Conservation (phyloP, 306 rosid species). For the Alnus rubra region DNA sequence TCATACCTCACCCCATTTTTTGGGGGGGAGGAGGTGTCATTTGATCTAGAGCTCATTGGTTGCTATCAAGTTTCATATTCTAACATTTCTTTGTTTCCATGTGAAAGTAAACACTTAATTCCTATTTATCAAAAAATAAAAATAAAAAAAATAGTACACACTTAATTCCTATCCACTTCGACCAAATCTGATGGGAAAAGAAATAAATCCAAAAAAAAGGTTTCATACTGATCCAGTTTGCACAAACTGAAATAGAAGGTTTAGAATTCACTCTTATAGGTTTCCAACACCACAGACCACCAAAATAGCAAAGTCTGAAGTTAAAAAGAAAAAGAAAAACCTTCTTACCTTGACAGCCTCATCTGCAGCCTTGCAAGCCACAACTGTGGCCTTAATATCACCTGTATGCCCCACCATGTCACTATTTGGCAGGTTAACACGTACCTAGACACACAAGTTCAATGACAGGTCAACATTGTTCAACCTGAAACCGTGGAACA, state of each 20-base stretch:
- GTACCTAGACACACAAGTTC: conserved; percentile 53
- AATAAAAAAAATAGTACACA: neutral
- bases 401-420: conserved; percentile 99
- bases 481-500: conserved; percentile 10
- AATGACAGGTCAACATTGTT: neutral
- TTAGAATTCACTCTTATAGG: neutral
- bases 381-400: conserved; percentile 86
- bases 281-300: neutral
- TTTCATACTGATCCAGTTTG: neutral
- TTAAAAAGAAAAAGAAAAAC: neutral
- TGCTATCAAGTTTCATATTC: neutral
- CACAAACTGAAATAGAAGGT: neutral
- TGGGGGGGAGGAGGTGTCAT: neutral
- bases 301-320: neutral
- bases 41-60: neutral
- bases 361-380: conserved; percentile 98
- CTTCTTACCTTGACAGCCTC: conserved; percentile 80
- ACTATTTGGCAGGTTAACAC: conserved; percentile 94
- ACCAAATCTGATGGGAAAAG: neutral
- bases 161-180: neutral
- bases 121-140: too few species aligned
- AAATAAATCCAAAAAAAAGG: neutral
- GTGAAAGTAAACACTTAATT: neutral
- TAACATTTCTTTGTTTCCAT: neutral
- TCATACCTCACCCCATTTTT: neutral